A percentile compares a stretch with the other conserved stretches of the same genome.
These are phyloP conservation scores for Rostrohypoxylon terebratum DNA, from an alignment of 495 filamentous ascomycete genomes.

Conservation along the genomic window DNA sequence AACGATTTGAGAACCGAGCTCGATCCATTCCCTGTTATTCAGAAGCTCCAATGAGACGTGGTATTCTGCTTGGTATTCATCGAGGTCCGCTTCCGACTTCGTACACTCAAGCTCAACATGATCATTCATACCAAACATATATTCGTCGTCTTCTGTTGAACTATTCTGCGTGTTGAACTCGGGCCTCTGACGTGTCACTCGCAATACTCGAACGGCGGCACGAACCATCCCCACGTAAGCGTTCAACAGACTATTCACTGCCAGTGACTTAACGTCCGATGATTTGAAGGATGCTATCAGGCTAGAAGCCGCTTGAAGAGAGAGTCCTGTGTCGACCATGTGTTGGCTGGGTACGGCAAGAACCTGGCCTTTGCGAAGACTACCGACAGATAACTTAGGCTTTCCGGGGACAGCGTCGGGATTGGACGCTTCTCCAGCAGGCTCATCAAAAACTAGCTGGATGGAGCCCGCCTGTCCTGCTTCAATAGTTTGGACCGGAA, in stretches of 20 bases:
- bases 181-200: constrained; percentile 48
- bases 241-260: constrained; percentile 71
- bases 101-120: constrained; percentile 57
- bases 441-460: constrained; percentile 72
- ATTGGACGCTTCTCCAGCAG: constrained; percentile 34
- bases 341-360: constrained; percentile 68
- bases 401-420: constrained; percentile 29
- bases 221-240: constrained; percentile 90
- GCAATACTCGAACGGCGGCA: constrained; percentile 75
- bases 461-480: constrained; percentile 92
- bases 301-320: constrained; percentile 67
- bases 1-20: constrained; percentile 80
- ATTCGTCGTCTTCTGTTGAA: constrained; percentile 56
- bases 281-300: constrained; percentile 63
- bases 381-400: constrained; percentile 53
- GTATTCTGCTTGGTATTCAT: constrained; percentile 56
- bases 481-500: constrained; percentile 80
- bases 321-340: constrained; percentile 59
- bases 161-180: constrained; percentile 35
- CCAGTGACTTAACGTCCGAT: constrained; percentile 53
- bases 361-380: constrained; percentile 87
- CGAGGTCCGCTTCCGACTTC: constrained; percentile 50
- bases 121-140: constrained; percentile 75
- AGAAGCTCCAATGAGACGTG: constrained; percentile 81
- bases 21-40: constrained; percentile 84